phyloP scores from a whole-genome alignment of 2,329 filamentous ascomycete genomes.

The Plectosphaerella sp. region DNA sequence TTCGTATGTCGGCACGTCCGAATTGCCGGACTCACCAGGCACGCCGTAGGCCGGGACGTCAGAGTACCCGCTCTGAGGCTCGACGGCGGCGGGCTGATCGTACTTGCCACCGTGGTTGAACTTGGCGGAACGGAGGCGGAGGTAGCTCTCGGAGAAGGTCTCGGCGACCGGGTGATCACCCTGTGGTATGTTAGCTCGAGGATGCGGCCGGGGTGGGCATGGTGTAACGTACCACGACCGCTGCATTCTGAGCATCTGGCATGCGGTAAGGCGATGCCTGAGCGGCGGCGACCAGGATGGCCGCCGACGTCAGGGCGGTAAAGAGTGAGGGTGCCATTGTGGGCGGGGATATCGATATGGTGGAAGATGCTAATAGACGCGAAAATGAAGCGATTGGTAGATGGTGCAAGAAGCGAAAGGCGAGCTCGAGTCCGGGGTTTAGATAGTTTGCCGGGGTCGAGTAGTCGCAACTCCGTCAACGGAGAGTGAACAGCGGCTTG shows the following conservation, averaged over 20 bases:
- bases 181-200: slow-evolving; percentile 1
- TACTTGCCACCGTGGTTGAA: slow-evolving; percentile 20
- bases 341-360: not conserved
- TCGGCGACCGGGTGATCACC: slow-evolving; percentile 17
- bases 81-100: no score
- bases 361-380: not conserved
- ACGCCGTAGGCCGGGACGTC: no score
- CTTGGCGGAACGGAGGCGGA: slow-evolving; percentile 39
- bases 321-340: slow-evolving; percentile 12
- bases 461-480: slow-evolving; percentile 2
- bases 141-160: slow-evolving; percentile 30
- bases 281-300: slow-evolving; percentile 7
- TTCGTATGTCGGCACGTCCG: no score
- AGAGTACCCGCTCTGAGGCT: no score
- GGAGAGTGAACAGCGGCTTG: not conserved
- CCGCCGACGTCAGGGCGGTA: slow-evolving; percentile 8
- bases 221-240: slow-evolving; percentile 27
- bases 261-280: slow-evolving; percentile 9
- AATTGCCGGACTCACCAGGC: no score
- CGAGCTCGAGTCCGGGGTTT: not conserved
- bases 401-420: not conserved
- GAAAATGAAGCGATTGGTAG: not conserved
- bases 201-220: no score
- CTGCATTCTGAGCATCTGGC: slow-evolving; percentile 11
- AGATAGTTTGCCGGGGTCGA: not conserved